Conservation (phyloP, 176 grass and related monocot species). For the Cenchrus fungigraminus region DNA sequence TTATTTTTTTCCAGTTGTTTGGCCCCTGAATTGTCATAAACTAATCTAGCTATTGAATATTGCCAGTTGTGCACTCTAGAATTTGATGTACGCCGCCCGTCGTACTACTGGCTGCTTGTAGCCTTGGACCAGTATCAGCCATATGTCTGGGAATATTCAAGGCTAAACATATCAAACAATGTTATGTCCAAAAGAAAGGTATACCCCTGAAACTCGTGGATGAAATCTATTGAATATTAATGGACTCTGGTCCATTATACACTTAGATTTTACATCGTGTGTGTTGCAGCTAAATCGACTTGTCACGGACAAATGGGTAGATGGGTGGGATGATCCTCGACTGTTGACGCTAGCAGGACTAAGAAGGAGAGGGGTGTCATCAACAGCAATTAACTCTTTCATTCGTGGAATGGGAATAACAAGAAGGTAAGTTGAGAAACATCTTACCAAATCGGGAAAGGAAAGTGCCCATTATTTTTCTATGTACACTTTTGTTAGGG, state of each 20-base stretch:
- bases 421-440: constrained; percentile 66
- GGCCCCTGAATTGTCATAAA: not conserved
- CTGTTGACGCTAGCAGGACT: constrained; percentile 86
- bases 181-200: constrained; percentile 99
- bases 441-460: not conserved
- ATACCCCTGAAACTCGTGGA: not conserved
- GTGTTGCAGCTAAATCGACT: constrained; percentile 65
- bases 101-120: constrained; percentile 88
- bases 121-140: constrained; percentile 86
- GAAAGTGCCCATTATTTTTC: not conserved
- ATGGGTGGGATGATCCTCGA: constrained; percentile 97
- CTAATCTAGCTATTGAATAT: constrained; percentile 25
- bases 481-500: not conserved
- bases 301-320: constrained; percentile 91
- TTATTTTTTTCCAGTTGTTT: constrained; percentile 7
- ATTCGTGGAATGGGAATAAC: constrained; percentile 96
- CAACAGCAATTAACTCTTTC: constrained; percentile 86
- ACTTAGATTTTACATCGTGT: constrained; percentile 9
- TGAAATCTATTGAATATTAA: not conserved
- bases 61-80: constrained; percentile 64
- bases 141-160: constrained; percentile 91
- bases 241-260: not conserved
- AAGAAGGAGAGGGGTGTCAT: constrained; percentile 75
- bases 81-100: constrained; percentile 86
- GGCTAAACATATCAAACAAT: constrained; percentile 84